Percentiles rank a stretch among this genome's conserved stretches.
Evolutionary conservation across 2,329 filamentous ascomycete species (phyloP).

Genomic region (Hypoxylon sp.): DNA sequence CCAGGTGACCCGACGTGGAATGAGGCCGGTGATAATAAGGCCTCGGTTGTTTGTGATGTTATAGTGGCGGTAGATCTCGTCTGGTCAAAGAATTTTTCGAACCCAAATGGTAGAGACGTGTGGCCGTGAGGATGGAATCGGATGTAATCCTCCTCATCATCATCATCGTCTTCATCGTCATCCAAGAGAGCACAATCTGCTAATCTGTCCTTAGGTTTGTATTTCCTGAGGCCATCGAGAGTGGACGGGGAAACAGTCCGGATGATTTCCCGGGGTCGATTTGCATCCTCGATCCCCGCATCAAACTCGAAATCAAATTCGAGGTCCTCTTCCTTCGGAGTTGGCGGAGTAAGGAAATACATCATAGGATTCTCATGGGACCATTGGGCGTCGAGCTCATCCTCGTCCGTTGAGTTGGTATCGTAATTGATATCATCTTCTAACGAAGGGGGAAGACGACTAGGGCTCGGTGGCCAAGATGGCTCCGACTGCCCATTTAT

Average conservation of each 20-base stretch:
- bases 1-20: slow-evolving; percentile 54
- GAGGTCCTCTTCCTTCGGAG: slow-evolving; percentile 60
- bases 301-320: slow-evolving; percentile 67
- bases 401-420: slow-evolving; percentile 61
- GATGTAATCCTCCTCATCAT: slow-evolving; percentile 63
- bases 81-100: slow-evolving; percentile 61
- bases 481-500: slow-evolving; percentile 58
- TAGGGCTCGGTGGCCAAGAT: slow-evolving; percentile 68
- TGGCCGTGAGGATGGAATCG: slow-evolving; percentile 59
- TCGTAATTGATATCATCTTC: slow-evolving; percentile 60
- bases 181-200: slow-evolving; percentile 61
- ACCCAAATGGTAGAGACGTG: slow-evolving; percentile 59
- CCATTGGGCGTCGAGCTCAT: slow-evolving; percentile 55
- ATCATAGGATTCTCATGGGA: slow-evolving; percentile 69
- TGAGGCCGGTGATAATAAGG: slow-evolving; percentile 54
- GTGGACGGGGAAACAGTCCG: slow-evolving; percentile 71
- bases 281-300: slow-evolving; percentile 69
- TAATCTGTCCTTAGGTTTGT: slow-evolving; percentile 59
- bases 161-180: slow-evolving; percentile 61
- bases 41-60: slow-evolving; percentile 53
- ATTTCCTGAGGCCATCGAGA: slow-evolving; percentile 64
- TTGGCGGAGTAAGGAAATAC: slow-evolving; percentile 68
- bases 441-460: slow-evolving; percentile 61
- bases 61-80: slow-evolving; percentile 53
- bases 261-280: slow-evolving; percentile 62